phyloP scores from a whole-genome alignment of 2,329 filamentous ascomycete species.

The Epicoccum sorghinum region DNA sequence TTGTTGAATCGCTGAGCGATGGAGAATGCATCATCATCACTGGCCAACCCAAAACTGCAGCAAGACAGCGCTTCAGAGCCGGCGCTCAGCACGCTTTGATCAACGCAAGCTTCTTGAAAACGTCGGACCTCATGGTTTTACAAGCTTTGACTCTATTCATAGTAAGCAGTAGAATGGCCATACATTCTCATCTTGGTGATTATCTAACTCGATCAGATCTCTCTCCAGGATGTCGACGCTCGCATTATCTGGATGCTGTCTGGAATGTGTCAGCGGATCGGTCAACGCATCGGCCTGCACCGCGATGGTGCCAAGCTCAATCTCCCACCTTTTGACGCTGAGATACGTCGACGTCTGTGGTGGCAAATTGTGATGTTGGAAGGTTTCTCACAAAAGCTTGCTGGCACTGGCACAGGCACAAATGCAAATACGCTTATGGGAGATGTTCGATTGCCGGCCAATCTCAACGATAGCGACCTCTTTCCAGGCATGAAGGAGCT shows the following conservation, averaged over 20 bases:
- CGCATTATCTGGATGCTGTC: conserved; percentile 68
- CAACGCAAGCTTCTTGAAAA: conserved; percentile 70
- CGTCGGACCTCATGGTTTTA: conserved; percentile 67
- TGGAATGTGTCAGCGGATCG: conserved; percentile 65
- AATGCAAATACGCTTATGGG: conserved; percentile 51
- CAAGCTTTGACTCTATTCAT: conserved; percentile 73
- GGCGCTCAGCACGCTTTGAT: conserved; percentile 69
- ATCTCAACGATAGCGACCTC: conserved; percentile 60
- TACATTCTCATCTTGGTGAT: neutral
- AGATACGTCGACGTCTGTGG: conserved; percentile 63
- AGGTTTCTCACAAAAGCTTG: conserved; percentile 60
- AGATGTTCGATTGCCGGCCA: conserved; percentile 58
- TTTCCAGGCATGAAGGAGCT: conserved; percentile 52
- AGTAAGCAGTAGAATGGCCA: conserved; percentile 50
- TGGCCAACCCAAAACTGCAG: conserved; percentile 57
- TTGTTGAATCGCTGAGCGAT: conserved; percentile 60
- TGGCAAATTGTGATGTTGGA: conserved; percentile 69
- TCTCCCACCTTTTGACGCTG: conserved; percentile 62
- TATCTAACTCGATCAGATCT: conserved; percentile 43
- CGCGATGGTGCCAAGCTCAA: conserved; percentile 61
- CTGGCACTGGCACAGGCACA: conserved; percentile 53
- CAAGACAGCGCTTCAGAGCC: conserved; percentile 61
- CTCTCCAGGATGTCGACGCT: conserved; percentile 53
- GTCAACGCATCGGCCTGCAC: conserved; percentile 66
- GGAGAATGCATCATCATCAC: conserved; percentile 61